Evolutionary conservation across 345 rosid genomes (phyloP).

Genomic region (Gossypium arboreum): DNA sequence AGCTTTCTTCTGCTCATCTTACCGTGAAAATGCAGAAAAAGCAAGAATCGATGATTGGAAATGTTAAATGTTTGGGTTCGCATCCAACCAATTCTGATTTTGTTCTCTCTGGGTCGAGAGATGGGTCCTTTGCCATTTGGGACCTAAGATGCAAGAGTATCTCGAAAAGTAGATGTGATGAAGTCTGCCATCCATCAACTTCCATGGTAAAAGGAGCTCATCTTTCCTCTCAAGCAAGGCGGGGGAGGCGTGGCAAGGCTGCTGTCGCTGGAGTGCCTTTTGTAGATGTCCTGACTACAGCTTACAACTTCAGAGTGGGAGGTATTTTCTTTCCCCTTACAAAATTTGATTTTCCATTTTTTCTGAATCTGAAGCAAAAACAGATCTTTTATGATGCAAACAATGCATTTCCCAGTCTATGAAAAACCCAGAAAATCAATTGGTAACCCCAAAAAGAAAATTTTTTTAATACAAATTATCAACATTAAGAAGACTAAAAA

Average conservation of each 20-base stretch:
- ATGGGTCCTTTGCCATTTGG: conserved; percentile 89
- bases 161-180: conserved; percentile 31
- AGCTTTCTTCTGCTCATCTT: conserved; percentile 38
- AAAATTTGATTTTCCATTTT: no score
- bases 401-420: background rate
- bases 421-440: background rate
- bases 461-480: no score
- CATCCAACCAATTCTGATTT: conserved; percentile 81
- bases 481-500: background rate
- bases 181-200: conserved; percentile 40
- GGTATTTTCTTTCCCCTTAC: no score
- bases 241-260: conserved; percentile 67
- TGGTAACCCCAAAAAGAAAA: no score
- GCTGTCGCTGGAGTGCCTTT: background rate
- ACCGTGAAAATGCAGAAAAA: conserved; percentile 56
- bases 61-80: conserved; percentile 70
- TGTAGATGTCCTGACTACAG: no score
- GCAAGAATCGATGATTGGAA: conserved; percentile 65
- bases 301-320: no score
- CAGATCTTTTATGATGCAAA: no score
- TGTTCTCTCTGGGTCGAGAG: conserved; percentile 85
- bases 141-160: conserved; percentile 67
- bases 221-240: conserved; percentile 57
- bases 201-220: conserved; percentile 74
- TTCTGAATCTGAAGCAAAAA: no score